Evolutionary conservation across 2,329 filamentous ascomycete genomes (phyloP), one percentile per base, ranked within the genome.

Genomic region (Penicillium crustosum): DNA sequence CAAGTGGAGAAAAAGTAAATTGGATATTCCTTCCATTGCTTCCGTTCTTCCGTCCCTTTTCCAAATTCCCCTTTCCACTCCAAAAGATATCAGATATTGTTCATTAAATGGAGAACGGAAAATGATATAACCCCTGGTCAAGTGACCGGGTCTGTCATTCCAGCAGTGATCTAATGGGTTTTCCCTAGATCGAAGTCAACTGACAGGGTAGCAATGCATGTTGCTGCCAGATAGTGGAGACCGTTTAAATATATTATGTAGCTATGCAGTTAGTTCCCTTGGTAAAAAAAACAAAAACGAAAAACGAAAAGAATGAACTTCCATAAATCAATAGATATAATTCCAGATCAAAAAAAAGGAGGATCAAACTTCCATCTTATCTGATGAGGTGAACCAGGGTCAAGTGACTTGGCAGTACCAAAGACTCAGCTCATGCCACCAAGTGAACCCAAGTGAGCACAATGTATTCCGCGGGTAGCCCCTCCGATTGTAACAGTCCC

Each of bases 291-390:
- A 23, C 2, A 23, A 23, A 25, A 25, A 25, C 3, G 23, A 25
- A 25, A 25, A 25, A 2, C 15, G 13, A 25, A 48, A 33, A 15
- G 31, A 15, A 3, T 1, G 12, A 13, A 33, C 31, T 33, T 15
- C 12, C 31, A 33, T 13, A 6, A 31, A 27, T 8, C 7, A 2
- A 19, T 8, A 42, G n/a, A n/a, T n/a, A 42, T 2, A 31, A 44
- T 6, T 9, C n/a, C 6, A 21, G 0, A 23, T 21, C 17, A 39
- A 23, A 29, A 29, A 9, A n/a, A 9, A 15, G 31, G 25, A 17
- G 19, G 44, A 47, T 38, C 48, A 21, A 42, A 29, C 21, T 49
- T 52, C 8, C 61, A 66, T 66, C 64, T 66, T 66, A 66, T 66
- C 64, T 64, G 64, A 65, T 64, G 48, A n/a, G 1, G 19, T 36